A percentile compares a stretch with the other conserved stretches of the same genome.
phyloP scores from a whole-genome alignment of 2,329 filamentous ascomycete genomes.

The Botryosphaeria dothidea region DNA sequence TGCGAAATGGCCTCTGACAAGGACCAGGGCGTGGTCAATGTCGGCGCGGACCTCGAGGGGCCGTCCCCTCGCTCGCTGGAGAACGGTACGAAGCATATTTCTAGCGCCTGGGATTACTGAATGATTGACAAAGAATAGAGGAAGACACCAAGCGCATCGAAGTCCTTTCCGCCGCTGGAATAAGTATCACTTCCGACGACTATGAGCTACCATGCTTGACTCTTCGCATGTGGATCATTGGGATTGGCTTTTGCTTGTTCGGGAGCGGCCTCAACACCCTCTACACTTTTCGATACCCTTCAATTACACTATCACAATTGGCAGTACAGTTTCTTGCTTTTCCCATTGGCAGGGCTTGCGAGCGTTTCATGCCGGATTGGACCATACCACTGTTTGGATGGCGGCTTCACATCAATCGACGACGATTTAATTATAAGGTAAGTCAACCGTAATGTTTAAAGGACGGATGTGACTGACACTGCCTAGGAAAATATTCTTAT shows the following conservation, averaged over 20 bases:
- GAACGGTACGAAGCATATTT: neutral
- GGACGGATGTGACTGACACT: neutral
- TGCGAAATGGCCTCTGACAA: neutral
- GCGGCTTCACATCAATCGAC: neutral
- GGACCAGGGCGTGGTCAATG: neutral
- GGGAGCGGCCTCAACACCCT: constrained; percentile 13
- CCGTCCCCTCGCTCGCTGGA: neutral
- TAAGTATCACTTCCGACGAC: neutral
- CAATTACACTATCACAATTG: neutral
- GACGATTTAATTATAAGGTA: neutral
- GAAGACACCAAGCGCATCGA: neutral
- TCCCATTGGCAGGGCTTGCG: neutral
- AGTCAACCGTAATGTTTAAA: neutral
- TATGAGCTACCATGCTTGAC: constrained; percentile 13
- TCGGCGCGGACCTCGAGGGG: neutral
- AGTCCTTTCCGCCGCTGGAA: neutral
- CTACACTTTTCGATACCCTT: constrained; percentile 11
- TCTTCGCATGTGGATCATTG: constrained; percentile 6
- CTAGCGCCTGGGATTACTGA: too few species aligned
- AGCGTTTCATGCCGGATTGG: neutral
- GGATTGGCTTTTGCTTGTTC: constrained; percentile 5
- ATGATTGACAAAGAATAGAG: neutral
- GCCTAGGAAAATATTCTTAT: neutral
- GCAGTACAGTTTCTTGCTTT: neutral
- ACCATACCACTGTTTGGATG: neutral